Conservation (phyloP, 305 asterid species). For the Plantago coronopus region DNA sequence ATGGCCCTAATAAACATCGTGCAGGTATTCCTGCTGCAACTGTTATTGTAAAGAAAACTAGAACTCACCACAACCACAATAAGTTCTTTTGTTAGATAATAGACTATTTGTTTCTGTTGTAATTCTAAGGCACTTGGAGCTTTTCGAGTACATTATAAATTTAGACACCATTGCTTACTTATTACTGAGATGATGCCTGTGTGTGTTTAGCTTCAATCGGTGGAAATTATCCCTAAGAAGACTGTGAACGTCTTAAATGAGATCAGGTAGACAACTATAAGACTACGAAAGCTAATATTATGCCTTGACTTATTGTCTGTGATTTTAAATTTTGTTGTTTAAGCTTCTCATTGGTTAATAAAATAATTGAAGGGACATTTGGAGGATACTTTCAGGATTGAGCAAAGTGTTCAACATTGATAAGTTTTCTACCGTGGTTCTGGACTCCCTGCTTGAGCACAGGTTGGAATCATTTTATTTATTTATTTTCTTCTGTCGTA, state of each 20-base stretch:
- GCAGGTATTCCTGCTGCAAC: constrained; percentile 50
- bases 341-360: constrained; percentile 13
- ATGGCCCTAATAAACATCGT: constrained; percentile 73
- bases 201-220: constrained; percentile 57
- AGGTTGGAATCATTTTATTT: constrained; percentile 46
- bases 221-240: constrained; percentile 74
- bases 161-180: constrained; percentile 6
- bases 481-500: neutral
- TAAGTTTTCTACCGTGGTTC: constrained; percentile 55
- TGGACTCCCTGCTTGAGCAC: constrained; percentile 72
- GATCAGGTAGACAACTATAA: constrained; percentile 43
- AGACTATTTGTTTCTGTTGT: neutral
- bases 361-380: constrained; percentile 56
- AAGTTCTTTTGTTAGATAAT: constrained; percentile 16
- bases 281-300: no score
- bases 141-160: constrained; percentile 6
- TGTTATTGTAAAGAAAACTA: constrained; percentile 5
- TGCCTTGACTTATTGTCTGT: neutral
- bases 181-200: constrained; percentile 19
- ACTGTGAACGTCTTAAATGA: constrained; percentile 48
- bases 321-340: constrained; percentile 16
- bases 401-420: constrained; percentile 72
- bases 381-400: constrained; percentile 56
- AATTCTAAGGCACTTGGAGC: neutral
- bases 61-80: constrained; percentile 11